A percentile compares a stretch with the other conserved stretches of the same genome.
phyloP scores from a whole-genome alignment of 345 rosid genomes.

The Eucalyptus sp. region DNA sequence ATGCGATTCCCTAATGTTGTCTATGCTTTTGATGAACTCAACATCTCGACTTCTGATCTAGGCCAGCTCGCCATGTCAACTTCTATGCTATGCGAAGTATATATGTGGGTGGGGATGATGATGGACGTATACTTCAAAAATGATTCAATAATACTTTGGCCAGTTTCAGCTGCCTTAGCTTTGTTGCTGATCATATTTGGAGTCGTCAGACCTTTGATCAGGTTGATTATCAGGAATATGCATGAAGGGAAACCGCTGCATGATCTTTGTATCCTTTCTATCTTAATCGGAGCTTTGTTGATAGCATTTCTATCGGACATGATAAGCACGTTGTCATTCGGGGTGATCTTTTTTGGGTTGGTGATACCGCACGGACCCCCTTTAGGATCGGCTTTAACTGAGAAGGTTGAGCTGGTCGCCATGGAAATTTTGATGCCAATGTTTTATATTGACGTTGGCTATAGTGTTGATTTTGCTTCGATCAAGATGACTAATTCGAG shows the following conservation, averaged over 20 bases:
- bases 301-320: neutral
- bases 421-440: slow-evolving; percentile 1
- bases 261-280: neutral
- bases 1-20: slow-evolving; percentile 1
- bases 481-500: neutral
- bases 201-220: neutral
- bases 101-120: neutral
- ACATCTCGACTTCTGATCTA: slow-evolving; percentile 14
- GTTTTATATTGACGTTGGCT: neutral
- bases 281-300: neutral
- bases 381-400: neutral
- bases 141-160: neutral
- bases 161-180: neutral
- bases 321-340: neutral
- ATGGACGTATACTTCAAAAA: neutral
- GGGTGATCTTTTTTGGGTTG: neutral
- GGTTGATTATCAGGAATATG: neutral
- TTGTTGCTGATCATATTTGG: neutral
- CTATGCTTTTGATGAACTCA: slow-evolving; percentile 5
- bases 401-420: neutral
- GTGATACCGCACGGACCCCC: neutral
- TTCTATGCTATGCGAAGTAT: neutral
- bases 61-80: slow-evolving; percentile 9
- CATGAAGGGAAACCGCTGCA: neutral
- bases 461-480: neutral